These are phyloP conservation scores for Moniliella sp. DNA, from an alignment of 1,284 basidiomycete genomes.

Conservation along the genomic window DNA sequence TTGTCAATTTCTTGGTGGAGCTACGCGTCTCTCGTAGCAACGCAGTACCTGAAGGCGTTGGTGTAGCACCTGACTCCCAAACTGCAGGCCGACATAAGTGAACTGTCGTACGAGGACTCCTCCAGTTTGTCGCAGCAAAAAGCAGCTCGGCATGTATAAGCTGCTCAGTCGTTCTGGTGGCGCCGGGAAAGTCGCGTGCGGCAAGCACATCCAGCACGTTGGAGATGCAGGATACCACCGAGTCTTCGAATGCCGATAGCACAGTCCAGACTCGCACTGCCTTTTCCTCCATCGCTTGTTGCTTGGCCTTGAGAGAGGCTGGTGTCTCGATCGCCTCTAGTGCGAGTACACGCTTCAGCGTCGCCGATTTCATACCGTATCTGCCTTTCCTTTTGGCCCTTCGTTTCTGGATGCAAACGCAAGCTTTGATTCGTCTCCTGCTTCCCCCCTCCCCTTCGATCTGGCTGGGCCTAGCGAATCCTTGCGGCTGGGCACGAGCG, in stretches of 20 bases:
- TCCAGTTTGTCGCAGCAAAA: conserved; percentile 93
- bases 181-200: conserved; percentile 81
- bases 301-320: conserved; percentile 65
- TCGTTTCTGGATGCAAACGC: too few species aligned
- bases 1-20: conserved; percentile 94
- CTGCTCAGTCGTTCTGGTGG: conserved; percentile 89
- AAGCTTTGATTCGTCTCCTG: too few species aligned
- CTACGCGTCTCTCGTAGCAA: conserved; percentile 90
- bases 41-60: conserved; percentile 52
- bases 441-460: too few species aligned
- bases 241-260: conserved; percentile 90
- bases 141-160: conserved; percentile 97
- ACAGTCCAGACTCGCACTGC: conserved; percentile 99
- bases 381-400: too few species aligned
- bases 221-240: conserved; percentile 92
- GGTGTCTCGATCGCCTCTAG: conserved; percentile 55
- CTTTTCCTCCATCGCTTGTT: conserved; percentile 82
- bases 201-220: conserved; percentile 91
- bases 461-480: too few species aligned
- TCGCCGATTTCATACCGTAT: too few species aligned
- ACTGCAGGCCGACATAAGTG: too few species aligned
- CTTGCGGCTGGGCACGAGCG: conserved; percentile 41
- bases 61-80: too few species aligned
- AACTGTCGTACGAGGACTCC: conserved; percentile 60
- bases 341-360: conserved; percentile 38